Base-by-base conservation (phyloP, 2,329 filamentous ascomycete genomes). In the Ophiocordyceps camponoti-leonardi region DNA sequence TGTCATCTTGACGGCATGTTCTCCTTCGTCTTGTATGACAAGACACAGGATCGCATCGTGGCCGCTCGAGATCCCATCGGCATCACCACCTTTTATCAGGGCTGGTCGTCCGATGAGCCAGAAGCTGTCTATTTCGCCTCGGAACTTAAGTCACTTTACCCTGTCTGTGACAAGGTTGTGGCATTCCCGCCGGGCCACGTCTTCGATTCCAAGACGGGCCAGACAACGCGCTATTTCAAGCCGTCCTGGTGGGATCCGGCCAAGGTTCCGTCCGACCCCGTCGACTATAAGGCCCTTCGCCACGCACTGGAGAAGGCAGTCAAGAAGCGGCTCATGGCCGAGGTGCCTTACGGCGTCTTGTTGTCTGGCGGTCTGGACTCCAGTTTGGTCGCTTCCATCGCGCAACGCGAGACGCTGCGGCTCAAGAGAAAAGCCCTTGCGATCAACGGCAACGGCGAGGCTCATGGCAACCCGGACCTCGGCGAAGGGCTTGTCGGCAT, bases 1-100 rank as follows among this genome's bases (percentile, higher is more conserved):
- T 92, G 90, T 67, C 73, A 86, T 66, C 79, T 98, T 54, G 92
- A 98, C 63, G 92, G 92, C 70, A 98, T 98, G 92, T 98, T 98
- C 76, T 95, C 90, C 16, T 98, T 93, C 69, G 88, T 98, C 47
- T 77, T 98, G 45, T 94, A 94, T 67, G 92, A 98, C 71, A 94
- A 94, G 76, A 81, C 78, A 54, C 79, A 87, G 64, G 84, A 98
- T 71, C 83, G 92, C 54, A 84, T 87, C 50, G 79, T 98, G 59
- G 92, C 92, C 48, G 92, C 92, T 46, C 81, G 92, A 61, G 92
- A 98, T 64, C 92, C 92, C 33, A 95, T 98, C 57, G 92, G 92
- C 56, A 81, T 98, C 64, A 96, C 88, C 53, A 95, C 86, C 51
- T 87, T 98, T 64, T 98, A 98, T 71, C 85, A 95, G 65, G 92